Base-by-base conservation (phyloP, 352 stramenopile genomes). In the Globisporangium heterothallicum region DNA sequence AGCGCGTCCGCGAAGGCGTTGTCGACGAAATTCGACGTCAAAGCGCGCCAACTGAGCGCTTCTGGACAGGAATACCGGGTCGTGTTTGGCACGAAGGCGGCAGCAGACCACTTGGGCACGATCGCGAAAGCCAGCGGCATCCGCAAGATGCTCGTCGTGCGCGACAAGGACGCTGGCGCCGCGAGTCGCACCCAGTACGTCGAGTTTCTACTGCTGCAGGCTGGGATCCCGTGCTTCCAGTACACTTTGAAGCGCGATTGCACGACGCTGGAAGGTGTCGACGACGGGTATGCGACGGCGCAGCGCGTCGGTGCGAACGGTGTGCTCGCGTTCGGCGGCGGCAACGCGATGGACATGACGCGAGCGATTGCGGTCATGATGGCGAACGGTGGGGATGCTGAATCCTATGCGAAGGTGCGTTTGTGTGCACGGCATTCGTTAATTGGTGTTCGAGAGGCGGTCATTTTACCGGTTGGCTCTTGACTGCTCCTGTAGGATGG, bases 141-240 rank as follows among this genome's bases (percentile, higher is more conserved):
- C 51, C 63, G 46, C 41, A 87, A 88, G 49, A 78, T 88, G 64
- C 68, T 90, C 41, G 59, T 90, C 22, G 76, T 90, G 45, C 79
- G 76, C 16, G 76, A 90, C 60, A 66, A 71, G 27, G 76, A 88
- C 44, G 53, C 59, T 25, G 70, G 66, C 9, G 74, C 78, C 6
- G 74, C 76, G 3, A 69, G 63, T 8, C 72, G 76, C 30, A 72
- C 79, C 24, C 74, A 84, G 54, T 88, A 84, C 55, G 68, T 65
- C n/a, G 74, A 90, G 65, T 90, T 79, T 34, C 42, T 90, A 35
- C 55, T 90, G 18, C 72, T 88, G 63, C 76, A 88, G 38, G 68
- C 70, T 26, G 78, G 76, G 2, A 64, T 90, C 6, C 74, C 79
- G 10, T 85, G 72, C 48, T 90, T 90, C 51, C 76, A 88, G 60